A percentile compares a stretch with the other conserved stretches of the same genome.
Evolutionary conservation across 148 eudicot species (phyloP).

Genomic region (Agrostemma githago): DNA sequence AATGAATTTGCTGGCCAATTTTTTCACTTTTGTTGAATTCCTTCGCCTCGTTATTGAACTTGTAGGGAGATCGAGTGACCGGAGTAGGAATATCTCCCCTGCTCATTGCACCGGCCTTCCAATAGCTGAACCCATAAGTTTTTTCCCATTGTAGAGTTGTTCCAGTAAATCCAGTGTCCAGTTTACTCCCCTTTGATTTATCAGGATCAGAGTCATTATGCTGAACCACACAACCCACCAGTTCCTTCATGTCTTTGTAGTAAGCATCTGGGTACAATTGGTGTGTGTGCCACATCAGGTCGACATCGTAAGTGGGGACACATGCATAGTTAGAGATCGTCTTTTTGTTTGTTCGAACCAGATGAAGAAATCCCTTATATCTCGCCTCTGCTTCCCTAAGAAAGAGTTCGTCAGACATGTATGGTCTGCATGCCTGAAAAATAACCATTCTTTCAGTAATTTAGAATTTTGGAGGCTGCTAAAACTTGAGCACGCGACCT

Average conservation of each 20-base stretch:
- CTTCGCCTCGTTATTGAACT: constrained; percentile 30
- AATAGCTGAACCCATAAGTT: constrained; percentile 71
- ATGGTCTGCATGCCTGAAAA: constrained; percentile 66
- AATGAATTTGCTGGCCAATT: constrained; percentile 23
- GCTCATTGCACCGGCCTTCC: constrained; percentile 93
- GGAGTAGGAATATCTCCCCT: constrained; percentile 67
- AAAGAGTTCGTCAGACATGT: constrained; percentile 56
- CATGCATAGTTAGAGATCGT: constrained; percentile 43
- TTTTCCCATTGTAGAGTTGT: constrained; percentile 75
- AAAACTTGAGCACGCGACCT: too few relatives aligned
- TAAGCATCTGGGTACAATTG: constrained; percentile 71
- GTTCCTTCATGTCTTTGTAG: constrained; percentile 46
- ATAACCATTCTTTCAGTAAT: not conserved
- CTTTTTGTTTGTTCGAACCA: constrained; percentile 71
- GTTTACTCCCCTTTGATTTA: constrained; percentile 78
- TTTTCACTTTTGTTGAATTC: constrained; percentile 24
- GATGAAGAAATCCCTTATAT: constrained; percentile 86
- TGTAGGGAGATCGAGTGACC: constrained; percentile 40
- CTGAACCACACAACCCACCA: constrained; percentile 70
- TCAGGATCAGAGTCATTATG: constrained; percentile 94
- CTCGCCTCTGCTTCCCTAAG: constrained; percentile 81
- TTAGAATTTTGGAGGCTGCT: too few relatives aligned
- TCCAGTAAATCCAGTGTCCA: constrained; percentile 70
- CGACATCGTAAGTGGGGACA: constrained; percentile 92
- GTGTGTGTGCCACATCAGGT: constrained; percentile 98